Conservation (phyloP, 2,329 filamentous ascomycete species). For the Aspergillus melleus region DNA sequence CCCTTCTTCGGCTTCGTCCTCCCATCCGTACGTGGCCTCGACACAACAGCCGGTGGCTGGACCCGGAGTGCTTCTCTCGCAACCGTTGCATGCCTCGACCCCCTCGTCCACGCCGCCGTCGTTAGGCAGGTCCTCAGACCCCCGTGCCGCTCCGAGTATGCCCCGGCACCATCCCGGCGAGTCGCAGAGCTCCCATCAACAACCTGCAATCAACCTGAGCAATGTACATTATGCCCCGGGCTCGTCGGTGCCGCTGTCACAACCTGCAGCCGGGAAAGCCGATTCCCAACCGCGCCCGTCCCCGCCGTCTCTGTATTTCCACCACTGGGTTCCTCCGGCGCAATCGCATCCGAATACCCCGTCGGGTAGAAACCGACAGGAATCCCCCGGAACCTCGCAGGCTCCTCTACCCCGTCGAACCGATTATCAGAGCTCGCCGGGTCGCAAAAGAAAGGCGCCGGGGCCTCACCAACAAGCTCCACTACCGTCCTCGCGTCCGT, state of each 20-base stretch:
- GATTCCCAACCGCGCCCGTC: conserved; percentile 62
- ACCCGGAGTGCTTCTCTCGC: conserved; percentile 21
- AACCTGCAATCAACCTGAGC: conserved; percentile 30
- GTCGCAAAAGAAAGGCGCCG: conserved; percentile 76
- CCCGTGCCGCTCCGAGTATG: conserved; percentile 15
- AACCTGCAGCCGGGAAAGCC: conserved; percentile 52
- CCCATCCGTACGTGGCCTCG: conserved; percentile 6
- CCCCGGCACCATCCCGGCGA: conserved; percentile 44
- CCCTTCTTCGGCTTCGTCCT: conserved; percentile 12
- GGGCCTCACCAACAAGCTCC: conserved; percentile 53
- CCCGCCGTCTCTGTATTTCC: conserved; percentile 81
- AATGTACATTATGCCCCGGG: conserved; percentile 30
- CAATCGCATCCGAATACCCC: conserved; percentile 70
- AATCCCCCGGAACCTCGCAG: conserved; percentile 46
- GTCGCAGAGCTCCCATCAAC: conserved; percentile 37
- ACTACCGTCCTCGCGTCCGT: conserved; percentile 51
- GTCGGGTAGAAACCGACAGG: conserved; percentile 67
- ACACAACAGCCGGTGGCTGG: conserved; percentile 16
- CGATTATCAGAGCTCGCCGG: conserved; percentile 70
- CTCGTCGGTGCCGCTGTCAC: conserved; percentile 50
- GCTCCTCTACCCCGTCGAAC: conserved; percentile 45
- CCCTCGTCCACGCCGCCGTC: conserved; percentile 15
- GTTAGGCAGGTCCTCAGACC: conserved; percentile 15
- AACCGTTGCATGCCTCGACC: conserved; percentile 23
- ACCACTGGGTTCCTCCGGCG: conserved; percentile 86